Conservation (phyloP, 2,329 filamentous ascomycete genomes). For the Talaromyces sp. region DNA sequence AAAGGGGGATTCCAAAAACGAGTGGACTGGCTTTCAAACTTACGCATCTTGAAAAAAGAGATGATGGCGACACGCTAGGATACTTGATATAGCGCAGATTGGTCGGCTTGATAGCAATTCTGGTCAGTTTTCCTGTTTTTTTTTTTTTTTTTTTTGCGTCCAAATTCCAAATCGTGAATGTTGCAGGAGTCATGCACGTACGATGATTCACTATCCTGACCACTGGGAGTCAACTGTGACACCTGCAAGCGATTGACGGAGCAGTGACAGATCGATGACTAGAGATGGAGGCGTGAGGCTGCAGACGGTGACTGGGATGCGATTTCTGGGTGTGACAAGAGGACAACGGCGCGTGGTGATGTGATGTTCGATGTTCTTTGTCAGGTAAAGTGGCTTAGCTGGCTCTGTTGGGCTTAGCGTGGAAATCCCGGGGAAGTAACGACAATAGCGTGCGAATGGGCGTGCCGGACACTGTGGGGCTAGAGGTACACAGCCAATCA, state of each 20-base stretch:
- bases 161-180: not conserved
- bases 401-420: not conserved
- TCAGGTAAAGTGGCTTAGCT: not conserved
- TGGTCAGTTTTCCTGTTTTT: not conserved
- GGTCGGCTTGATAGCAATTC: not conserved
- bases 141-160: no score
- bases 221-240: not conserved
- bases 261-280: not conserved
- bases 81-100: not conserved
- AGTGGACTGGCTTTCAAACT: not conserved
- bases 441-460: not conserved
- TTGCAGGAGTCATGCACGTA: not conserved
- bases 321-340: not conserved
- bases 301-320: not conserved
- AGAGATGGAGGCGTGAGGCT: not conserved
- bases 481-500: not conserved
- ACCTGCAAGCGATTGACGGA: not conserved
- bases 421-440: not conserved
- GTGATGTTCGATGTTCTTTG: no score
- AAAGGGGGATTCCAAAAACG: not conserved
- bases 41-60: not conserved
- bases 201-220: not conserved
- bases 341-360: no score
- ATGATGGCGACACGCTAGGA: not conserved
- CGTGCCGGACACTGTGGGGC: not conserved